Base-by-base conservation (phyloP, 441 rosid species). In the Mallotus japonicus region DNA sequence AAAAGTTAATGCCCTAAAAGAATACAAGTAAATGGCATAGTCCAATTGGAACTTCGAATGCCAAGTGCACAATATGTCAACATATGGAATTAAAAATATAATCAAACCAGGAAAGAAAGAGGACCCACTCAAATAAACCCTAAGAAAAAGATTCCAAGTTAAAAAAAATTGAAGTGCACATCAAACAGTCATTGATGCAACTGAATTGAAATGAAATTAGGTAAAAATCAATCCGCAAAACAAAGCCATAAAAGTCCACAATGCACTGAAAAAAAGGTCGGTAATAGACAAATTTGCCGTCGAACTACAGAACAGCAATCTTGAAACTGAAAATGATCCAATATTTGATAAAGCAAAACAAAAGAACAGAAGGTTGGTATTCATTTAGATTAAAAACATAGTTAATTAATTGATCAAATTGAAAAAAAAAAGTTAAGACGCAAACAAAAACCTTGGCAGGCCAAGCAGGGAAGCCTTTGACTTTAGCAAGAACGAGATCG, bases 381-480 rank as follows among this genome's bases (percentile, higher is more conserved):
- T 42, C 6, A 1, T 34, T 24, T 47, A 42, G 37, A 72, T 49
- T n/a, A 59, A 13, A 44, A 11, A 22, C 42, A 24, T 15, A 46
- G 28, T 46, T n/a, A 46, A 74, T 14, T 40, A 11, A 53, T 6
- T 16, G 46, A 13, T 20, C 17, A 49, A 50, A 73, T 49, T 6
- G 14, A 42, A 58, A 58, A 54, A 54, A 0, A 2, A 54, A 54
- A n/a, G n/a, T 7, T 16, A 6, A n/a, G 10, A 54, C 1, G 14
- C 5, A 24, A 51, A n/a, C 6, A 42, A 51, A 46, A 16, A 96
- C 99, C 97, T 90, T 89, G 67, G 99, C 99, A 83, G 98, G 99
- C 99, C 99, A 96, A 83, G 87, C 83, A 73, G 98, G 99, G 82
- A 87, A 90, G 20, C 99, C 99, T 88, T 96, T 92, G 83, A 96